These are phyloP conservation scores for Mortierella sp. DNA, from an alignment of 371 early-diverging fungal genomes.

Conservation along the genomic window DNA sequence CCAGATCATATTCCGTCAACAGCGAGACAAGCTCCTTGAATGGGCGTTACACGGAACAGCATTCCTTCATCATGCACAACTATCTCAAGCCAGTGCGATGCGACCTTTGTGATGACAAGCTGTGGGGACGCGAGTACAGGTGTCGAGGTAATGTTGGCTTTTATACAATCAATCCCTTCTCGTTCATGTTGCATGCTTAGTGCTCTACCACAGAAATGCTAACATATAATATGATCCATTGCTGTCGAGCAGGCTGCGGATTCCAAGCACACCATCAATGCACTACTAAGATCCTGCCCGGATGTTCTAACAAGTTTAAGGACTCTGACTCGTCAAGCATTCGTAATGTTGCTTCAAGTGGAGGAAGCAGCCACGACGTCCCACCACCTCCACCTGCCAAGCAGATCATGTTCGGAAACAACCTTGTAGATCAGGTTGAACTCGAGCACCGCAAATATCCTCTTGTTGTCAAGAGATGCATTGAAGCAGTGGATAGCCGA, in stretches of 20 bases:
- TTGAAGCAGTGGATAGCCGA: conserved; percentile 78
- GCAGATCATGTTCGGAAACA: conserved; percentile 68
- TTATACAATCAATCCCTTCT: too few species aligned
- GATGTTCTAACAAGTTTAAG: conserved; percentile 22
- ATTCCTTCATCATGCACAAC: conserved; percentile 69
- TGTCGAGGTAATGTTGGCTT: conserved; percentile 69
- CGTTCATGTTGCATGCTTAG: too few species aligned
- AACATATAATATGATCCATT: background rate
- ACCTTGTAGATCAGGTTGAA: conserved; percentile 61
- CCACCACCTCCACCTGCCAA: conserved; percentile 39
- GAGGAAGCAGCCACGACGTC: conserved; percentile 17
- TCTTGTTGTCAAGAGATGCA: conserved; percentile 77
- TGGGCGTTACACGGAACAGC: conserved; percentile 56
- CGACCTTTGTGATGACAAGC: conserved; percentile 84
- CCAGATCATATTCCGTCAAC: conserved; percentile 26
- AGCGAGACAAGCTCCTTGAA: conserved; percentile 47
- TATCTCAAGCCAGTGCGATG: conserved; percentile 80
- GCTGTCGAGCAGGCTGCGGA: background rate
- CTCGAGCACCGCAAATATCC: conserved; percentile 72
- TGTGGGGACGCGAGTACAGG: conserved; percentile 80
- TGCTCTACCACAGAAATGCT: too few species aligned
- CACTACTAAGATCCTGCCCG: conserved; percentile 35
- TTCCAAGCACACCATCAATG: conserved; percentile 73
- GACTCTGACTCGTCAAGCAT: conserved; percentile 38
- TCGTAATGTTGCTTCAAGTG: conserved; percentile 29